Evolutionary conservation across 2,329 filamentous ascomycete genomes (phyloP).

Genomic region (Metarhizium rileyi): DNA sequence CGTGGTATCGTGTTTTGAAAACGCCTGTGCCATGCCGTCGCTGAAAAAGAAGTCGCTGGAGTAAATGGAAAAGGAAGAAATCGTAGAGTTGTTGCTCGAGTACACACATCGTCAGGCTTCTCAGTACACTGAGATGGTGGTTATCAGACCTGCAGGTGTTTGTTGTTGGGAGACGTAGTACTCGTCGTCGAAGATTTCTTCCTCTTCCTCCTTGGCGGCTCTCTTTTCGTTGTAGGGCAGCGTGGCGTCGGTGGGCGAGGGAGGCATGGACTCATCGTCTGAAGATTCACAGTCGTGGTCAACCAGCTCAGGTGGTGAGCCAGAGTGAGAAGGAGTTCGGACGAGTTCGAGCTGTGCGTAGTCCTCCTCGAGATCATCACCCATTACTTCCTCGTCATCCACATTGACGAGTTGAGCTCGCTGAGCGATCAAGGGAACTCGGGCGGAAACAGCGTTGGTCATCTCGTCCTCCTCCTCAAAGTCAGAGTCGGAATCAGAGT

Average conservation of each 20-base stretch:
- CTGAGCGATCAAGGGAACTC: constrained; percentile 29
- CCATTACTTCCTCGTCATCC: constrained; percentile 34
- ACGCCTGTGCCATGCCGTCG: constrained; percentile 21
- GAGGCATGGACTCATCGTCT: constrained; percentile 68
- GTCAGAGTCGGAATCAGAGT: constrained; percentile 35
- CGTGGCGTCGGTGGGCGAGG: constrained; percentile 50
- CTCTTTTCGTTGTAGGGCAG: constrained; percentile 54
- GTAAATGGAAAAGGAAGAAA: constrained; percentile 1
- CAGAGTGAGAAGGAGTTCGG: constrained; percentile 56
- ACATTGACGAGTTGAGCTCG: constrained; percentile 19
- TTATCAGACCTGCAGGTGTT: constrained; percentile 40
- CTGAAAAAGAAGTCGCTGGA: constrained; percentile 11
- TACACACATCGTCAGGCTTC: neutral
- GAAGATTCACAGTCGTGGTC: constrained; percentile 61
- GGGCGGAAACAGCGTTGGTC: constrained; percentile 36
- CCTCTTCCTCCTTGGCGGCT: constrained; percentile 28
- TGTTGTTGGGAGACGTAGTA: constrained; percentile 44
- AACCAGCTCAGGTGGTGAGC: constrained; percentile 57
- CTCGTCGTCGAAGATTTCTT: constrained; percentile 40
- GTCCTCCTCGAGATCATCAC: constrained; percentile 51
- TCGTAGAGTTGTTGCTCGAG: neutral
- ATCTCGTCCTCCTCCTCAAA: constrained; percentile 53
- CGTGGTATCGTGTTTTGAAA: constrained; percentile 17
- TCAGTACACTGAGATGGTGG: constrained; percentile 49
- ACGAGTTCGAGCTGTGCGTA: constrained; percentile 57